These are phyloP conservation scores for Kluyveromyces nonfermentans DNA, from an alignment of 805 yeast species.

Conservation along the genomic window DNA sequence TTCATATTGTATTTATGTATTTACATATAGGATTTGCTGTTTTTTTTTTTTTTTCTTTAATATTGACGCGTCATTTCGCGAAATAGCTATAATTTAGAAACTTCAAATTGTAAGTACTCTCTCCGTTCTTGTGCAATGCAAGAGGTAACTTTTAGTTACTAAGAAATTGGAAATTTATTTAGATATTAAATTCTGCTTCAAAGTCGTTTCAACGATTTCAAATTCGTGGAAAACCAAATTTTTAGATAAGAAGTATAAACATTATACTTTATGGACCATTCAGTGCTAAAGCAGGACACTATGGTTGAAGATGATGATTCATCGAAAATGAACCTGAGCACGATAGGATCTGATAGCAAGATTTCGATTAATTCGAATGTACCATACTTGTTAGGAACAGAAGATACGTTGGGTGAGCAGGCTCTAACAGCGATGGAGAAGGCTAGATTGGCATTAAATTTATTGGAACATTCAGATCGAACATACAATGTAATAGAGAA, in stretches of 20 bases:
- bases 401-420: conserved; percentile 3
- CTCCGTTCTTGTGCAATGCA: neutral
- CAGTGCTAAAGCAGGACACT: neutral
- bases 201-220: no score
- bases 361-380: neutral
- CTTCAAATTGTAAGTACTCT: neutral
- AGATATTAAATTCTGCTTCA: neutral
- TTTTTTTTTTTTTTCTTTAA: no score
- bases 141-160: neutral
- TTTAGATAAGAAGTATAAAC: no score
- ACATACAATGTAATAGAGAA: neutral
- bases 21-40: no score
- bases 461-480: neutral
- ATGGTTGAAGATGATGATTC: neutral
- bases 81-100: neutral
- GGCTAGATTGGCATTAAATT: conserved; percentile 1
- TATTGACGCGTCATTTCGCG: neutral
- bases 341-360: conserved; percentile 1
- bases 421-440: conserved; percentile 5
- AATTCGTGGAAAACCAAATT: no score
- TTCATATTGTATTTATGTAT: no score
- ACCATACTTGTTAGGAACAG: conserved; percentile 1
- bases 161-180: neutral
- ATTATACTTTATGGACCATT: neutral
- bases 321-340: neutral